phyloP scores from a whole-genome alignment of 495 filamentous ascomycete genomes.

The Talaromyces proteolyticus region DNA sequence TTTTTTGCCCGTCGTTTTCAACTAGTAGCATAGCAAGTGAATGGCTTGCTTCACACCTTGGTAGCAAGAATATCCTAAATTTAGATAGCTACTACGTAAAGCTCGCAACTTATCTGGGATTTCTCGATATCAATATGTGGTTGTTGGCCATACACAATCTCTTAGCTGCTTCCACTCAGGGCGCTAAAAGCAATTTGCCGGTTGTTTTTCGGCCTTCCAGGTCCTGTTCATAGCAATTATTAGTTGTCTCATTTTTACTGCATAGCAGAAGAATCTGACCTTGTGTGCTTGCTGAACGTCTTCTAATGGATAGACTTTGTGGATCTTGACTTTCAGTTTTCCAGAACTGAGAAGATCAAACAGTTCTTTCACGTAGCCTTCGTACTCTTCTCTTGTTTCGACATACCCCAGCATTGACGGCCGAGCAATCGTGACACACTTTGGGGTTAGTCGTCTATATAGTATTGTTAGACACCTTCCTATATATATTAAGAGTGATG shows the following conservation, averaged over 20 bases:
- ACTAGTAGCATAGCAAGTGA: no score
- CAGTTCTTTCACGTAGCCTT: constrained; percentile 65
- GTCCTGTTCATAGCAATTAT: constrained; percentile 40
- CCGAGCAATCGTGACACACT: constrained; percentile 76
- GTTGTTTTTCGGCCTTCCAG: constrained; percentile 78
- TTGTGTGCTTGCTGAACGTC: constrained; percentile 69
- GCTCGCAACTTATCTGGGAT: no score
- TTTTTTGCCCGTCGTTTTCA: background rate
- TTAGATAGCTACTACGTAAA: no score
- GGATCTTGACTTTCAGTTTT: constrained; percentile 67
- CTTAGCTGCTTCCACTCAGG: no score
- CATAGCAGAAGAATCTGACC: constrained; percentile 20
- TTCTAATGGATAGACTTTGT: constrained; percentile 76
- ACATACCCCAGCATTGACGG: constrained; percentile 74
- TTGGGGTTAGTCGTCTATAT: constrained; percentile 53
- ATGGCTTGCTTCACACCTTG: no score
- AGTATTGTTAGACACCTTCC: background rate
- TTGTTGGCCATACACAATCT: no score
- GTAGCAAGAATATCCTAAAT: no score
- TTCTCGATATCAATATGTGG: no score
- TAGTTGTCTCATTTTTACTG: background rate
- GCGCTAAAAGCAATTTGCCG: constrained; percentile 57
- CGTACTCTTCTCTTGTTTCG: constrained; percentile 67
- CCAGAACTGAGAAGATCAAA: constrained; percentile 63
- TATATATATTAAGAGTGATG: no score